Conservation (phyloP, 129 eudicot genomes). For the Helianthus tuberosus region DNA sequence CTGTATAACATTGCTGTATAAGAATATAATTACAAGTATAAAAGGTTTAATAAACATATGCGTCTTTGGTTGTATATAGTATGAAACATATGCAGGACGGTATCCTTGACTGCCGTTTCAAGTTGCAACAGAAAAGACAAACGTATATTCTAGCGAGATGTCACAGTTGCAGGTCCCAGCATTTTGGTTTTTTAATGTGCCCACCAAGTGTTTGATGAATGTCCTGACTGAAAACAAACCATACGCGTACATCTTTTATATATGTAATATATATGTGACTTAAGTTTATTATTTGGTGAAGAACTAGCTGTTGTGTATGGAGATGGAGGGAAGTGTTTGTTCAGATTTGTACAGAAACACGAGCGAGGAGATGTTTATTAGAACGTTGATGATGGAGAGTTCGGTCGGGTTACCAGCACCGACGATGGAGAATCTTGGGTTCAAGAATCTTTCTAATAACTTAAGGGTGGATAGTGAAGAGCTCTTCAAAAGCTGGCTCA, state of each 20-base stretch:
- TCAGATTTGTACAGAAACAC: constrained; percentile 63
- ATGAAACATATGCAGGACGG: too few relatives aligned
- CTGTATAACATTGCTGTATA: too few relatives aligned
- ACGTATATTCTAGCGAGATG: neutral
- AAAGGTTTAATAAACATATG: too few relatives aligned
- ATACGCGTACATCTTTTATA: neutral
- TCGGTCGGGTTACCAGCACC: constrained; percentile 56
- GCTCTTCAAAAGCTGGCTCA: constrained; percentile 73
- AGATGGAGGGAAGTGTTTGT: constrained; percentile 61
- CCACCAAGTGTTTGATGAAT: constrained; percentile 23
- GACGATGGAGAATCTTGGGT: constrained; percentile 66
- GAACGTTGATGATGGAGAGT: constrained; percentile 70
- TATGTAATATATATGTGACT: too few relatives aligned
- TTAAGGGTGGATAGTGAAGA: constrained; percentile 68
- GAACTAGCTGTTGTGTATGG: neutral
- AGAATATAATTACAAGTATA: too few relatives aligned
- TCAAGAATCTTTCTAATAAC: constrained; percentile 50
- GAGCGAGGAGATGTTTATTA: constrained; percentile 63
- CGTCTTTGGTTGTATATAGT: too few relatives aligned
- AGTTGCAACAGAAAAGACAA: constrained; percentile 27
- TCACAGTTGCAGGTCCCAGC: constrained; percentile 17
- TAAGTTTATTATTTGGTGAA: too few relatives aligned
- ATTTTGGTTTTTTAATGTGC: constrained; percentile 9
- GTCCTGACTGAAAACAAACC: constrained; percentile 18
- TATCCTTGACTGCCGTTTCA: constrained; percentile 14